phyloP scores from a whole-genome alignment of 164 flowering plant genomes.

The Piper longum region DNA sequence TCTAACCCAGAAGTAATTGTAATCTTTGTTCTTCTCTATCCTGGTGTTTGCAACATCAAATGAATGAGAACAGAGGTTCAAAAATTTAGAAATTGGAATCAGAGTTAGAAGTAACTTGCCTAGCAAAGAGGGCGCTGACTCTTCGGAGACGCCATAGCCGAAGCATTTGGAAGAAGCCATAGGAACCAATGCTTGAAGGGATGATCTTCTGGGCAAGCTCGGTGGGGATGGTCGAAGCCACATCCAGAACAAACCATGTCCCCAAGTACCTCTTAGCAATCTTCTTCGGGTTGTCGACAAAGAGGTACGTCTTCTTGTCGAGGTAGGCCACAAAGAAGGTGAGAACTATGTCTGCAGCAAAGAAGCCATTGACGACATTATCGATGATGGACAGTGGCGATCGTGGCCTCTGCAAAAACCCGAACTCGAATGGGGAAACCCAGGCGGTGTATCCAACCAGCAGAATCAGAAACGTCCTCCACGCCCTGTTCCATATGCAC shows the following conservation, averaged over 20 bases:
- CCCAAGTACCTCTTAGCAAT: slow-evolving; percentile 67
- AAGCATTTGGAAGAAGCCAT: slow-evolving; percentile 88
- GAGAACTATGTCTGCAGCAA: slow-evolving; percentile 67
- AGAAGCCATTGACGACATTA: slow-evolving; percentile 84
- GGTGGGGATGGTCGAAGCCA: slow-evolving; percentile 74
- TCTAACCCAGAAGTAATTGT: slow-evolving; percentile 79
- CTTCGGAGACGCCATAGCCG: slow-evolving; percentile 97
- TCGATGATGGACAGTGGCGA: slow-evolving; percentile 44
- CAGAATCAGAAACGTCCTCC: slow-evolving; percentile 66
- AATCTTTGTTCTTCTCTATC: slow-evolving; percentile 82
- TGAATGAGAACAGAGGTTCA: background rate
- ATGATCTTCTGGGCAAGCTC: slow-evolving; percentile 52
- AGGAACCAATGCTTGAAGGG: slow-evolving; percentile 29
- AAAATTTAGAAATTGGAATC: no score
- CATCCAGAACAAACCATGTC: slow-evolving; percentile 71
- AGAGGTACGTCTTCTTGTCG: slow-evolving; percentile 47
- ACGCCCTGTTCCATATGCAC: slow-evolving; percentile 35
- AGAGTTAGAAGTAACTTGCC: slow-evolving; percentile 23
- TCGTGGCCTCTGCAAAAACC: slow-evolving; percentile 45
- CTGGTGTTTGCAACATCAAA: slow-evolving; percentile 22
- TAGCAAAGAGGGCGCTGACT: slow-evolving; percentile 73
- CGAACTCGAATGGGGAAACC: slow-evolving; percentile 91
- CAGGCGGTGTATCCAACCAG: slow-evolving; percentile 81
- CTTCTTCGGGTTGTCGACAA: slow-evolving; percentile 46
- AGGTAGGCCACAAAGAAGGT: slow-evolving; percentile 90